phyloP scores from a whole-genome alignment of 2,329 filamentous ascomycete species.

The Trichoderma endophyticum region DNA sequence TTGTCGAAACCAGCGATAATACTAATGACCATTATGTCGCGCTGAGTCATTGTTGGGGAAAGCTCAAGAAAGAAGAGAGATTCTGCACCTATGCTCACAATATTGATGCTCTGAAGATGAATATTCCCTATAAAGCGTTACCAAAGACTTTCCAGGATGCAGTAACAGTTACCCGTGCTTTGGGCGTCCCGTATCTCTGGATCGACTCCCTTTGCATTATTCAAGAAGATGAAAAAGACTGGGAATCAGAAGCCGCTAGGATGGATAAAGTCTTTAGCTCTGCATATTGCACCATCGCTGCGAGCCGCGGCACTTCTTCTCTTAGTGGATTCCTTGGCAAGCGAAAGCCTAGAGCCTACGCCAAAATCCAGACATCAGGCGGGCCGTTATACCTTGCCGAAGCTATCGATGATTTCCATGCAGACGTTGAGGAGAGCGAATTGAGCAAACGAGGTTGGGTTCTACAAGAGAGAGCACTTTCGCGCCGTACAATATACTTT shows the following conservation, averaged over 20 bases:
- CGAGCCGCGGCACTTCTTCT: background rate
- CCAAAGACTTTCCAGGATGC: background rate
- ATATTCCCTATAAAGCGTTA: background rate
- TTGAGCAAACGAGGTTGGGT: conserved; percentile 40
- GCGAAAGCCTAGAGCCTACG: background rate
- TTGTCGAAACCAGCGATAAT: background rate
- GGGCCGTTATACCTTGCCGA: background rate
- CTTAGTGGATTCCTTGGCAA: background rate
- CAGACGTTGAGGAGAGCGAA: conserved; percentile 30
- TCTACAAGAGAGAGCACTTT: conserved; percentile 37
- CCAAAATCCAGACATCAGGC: background rate
- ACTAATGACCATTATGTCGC: background rate
- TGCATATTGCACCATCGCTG: conserved; percentile 17
- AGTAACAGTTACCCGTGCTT: background rate
- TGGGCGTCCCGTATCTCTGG: background rate
- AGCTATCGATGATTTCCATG: background rate
- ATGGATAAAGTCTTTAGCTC: conserved; percentile 13
- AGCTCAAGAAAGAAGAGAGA: background rate
- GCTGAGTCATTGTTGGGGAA: background rate
- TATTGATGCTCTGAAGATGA: background rate
- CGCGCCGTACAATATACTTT: conserved; percentile 38
- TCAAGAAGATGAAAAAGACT: background rate
- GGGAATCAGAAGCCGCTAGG: conserved; percentile 16
- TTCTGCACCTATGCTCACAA: background rate
- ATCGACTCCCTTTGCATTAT: background rate